Evolutionary conservation across 2,329 filamentous ascomycete genomes (phyloP).

Genomic region (Colletotrichum sp.): DNA sequence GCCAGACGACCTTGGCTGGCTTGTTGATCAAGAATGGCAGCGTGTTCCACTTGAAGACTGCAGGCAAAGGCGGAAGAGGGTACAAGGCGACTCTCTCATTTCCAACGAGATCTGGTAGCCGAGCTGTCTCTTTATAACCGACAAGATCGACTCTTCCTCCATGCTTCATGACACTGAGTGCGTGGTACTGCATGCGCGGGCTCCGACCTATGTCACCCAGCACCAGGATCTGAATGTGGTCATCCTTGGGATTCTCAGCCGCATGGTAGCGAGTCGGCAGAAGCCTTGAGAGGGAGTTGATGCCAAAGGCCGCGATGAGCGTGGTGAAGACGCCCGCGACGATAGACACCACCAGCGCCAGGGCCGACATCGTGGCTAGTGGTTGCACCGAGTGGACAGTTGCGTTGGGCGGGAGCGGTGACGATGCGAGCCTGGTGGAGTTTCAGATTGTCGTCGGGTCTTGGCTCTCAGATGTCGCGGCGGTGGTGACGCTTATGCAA

Average conservation of each 20-base stretch:
- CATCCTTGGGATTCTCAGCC: conserved; percentile 37
- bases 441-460: background rate
- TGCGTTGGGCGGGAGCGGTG: background rate
- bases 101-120: conserved; percentile 77
- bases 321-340: conserved; percentile 16
- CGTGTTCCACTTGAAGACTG: conserved; percentile 68
- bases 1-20: conserved; percentile 86
- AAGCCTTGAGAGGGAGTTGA: conserved; percentile 23
- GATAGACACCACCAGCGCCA: conserved; percentile 2
- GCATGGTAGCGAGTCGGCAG: conserved; percentile 41
- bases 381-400: background rate
- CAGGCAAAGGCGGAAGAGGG: conserved; percentile 71
- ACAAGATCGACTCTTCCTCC: conserved; percentile 83
- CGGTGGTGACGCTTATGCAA: conserved; percentile 12
- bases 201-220: conserved; percentile 95
- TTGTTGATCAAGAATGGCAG: conserved; percentile 79
- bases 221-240: conserved; percentile 79
- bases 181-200: conserved; percentile 98
- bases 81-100: conserved; percentile 74
- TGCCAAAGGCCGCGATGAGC: conserved; percentile 1
- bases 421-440: background rate
- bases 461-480: background rate
- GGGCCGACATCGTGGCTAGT: conserved; percentile 1
- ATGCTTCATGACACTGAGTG: conserved; percentile 85
- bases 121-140: conserved; percentile 86